Conservation (phyloP, 139 green algal genomes). For the Coelastrella sp. region DNA sequence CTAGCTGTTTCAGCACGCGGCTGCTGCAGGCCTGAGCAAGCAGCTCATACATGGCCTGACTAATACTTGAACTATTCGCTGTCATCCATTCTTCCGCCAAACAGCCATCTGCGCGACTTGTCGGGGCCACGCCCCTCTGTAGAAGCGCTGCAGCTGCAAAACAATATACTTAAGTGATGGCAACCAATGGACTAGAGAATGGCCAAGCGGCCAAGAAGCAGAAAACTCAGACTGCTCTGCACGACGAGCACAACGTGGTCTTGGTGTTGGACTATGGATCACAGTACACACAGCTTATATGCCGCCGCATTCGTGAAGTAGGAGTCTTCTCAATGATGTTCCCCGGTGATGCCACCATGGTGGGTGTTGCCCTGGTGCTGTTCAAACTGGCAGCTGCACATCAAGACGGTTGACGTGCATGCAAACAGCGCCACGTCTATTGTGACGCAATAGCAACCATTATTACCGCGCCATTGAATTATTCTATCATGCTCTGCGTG, state of each 20-base stretch:
- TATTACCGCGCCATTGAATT: too few species aligned
- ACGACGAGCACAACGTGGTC: conserved; percentile 52
- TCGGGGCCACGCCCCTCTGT: neutral
- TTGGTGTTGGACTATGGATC: conserved; percentile 79
- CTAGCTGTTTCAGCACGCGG: too few species aligned
- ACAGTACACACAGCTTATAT: conserved; percentile 99
- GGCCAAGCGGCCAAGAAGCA: conserved; percentile 25
- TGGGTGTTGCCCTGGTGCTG: conserved; percentile 47
- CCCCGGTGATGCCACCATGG: conserved; percentile 88
- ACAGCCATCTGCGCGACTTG: neutral
- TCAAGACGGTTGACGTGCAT: too few species aligned
- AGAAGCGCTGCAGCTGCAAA: neutral
- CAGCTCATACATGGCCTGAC: too few species aligned
- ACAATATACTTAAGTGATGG: neutral
- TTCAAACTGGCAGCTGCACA: neutral
- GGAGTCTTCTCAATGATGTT: conserved; percentile 92
- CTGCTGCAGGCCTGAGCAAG: too few species aligned
- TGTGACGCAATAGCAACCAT: too few species aligned
- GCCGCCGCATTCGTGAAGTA: conserved; percentile 91
- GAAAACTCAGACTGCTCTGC: conserved; percentile 8
- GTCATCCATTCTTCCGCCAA: neutral
- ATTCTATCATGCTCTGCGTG: too few species aligned
- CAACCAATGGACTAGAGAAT: neutral
- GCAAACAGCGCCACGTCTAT: too few species aligned
- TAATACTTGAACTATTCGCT: neutral